Conservation (phyloP, 306 rosid genomes). For the Vigna nakashimae region DNA sequence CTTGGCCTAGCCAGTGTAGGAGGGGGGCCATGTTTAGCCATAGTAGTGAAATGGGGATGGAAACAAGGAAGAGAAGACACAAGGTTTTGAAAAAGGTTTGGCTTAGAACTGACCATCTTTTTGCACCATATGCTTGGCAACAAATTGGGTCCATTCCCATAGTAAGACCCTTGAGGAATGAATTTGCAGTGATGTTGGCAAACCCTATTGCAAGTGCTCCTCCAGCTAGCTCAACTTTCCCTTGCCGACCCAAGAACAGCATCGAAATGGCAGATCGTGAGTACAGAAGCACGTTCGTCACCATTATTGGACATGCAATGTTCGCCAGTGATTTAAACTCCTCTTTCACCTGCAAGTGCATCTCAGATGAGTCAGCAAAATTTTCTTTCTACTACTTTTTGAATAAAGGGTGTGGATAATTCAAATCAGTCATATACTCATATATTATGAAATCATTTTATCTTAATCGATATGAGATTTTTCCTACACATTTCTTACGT, state of each 20-base stretch:
- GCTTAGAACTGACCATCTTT: conserved; percentile 69
- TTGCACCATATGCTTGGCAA: conserved; percentile 90
- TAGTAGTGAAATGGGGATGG: conserved; percentile 61
- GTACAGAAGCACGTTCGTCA: conserved; percentile 68
- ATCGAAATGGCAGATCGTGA: conserved; percentile 74
- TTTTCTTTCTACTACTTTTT: no score
- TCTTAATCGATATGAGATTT: no score
- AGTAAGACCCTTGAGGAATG: conserved; percentile 70
- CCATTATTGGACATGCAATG: conserved; percentile 67
- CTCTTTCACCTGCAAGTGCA: conserved; percentile 60
- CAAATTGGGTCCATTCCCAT: conserved; percentile 92
- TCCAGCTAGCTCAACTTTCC: conserved; percentile 82
- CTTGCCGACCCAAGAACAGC: conserved; percentile 83
- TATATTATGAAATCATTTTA: no score
- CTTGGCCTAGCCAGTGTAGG: conserved; percentile 75
- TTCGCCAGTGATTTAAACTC: conserved; percentile 67
- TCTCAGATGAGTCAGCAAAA: no score
- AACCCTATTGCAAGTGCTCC: conserved; percentile 82
- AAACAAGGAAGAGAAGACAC: conserved; percentile 67
- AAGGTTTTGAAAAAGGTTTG: conserved; percentile 72
- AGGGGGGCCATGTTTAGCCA: conserved; percentile 73
- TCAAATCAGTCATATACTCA: no score
- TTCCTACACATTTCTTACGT: no score
- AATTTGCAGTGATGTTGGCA: conserved; percentile 73
- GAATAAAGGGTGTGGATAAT: no score